Base-by-base conservation (phyloP, 257 asterid species). In the Penstemon davidsonii region DNA sequence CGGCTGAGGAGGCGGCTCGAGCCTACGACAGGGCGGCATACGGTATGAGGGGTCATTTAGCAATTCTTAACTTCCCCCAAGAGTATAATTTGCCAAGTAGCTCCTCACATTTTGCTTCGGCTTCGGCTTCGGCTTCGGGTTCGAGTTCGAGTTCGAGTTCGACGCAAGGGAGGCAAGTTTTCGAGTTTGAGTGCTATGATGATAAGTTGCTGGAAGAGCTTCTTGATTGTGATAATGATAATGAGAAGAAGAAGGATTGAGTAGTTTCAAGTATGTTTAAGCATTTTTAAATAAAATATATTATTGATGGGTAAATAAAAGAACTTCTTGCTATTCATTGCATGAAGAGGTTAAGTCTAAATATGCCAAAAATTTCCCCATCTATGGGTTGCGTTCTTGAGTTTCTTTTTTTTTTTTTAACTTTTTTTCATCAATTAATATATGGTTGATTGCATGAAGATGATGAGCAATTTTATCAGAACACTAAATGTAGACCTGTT, bases 1-100 rank as follows among this genome's bases (percentile, higher is more conserved):
- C 90, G 0, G 94, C 88, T 0, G 86, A 80, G 77, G 95, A 85
- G 45, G 97, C 97, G 0, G 97, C 97, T 0, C 72, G 87, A 50
- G 97, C 96, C 3, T 88, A 88, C 66, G 97, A 90, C 38, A 60
- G 42, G 62, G 92, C 96, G 3, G 96, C 96, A 8, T 90, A 86
- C 46, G 10, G 75, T 52, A 88, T 86, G 90, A 83, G 96, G 64
- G 90, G 97, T 4, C 87, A 80, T 39, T 73, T 84, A 73, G 97
- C 96, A 0, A 88, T 90, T 44, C 94, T 90, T n/a, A 90, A 90
- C 64, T 90, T 90, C 41, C 90, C 96, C 0, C 74, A 79, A 18
- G 96, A 88, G 66, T 83, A 90, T 42, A 86, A 83, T 49, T 39
- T 90, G 76, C 96, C 90, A 2, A 67, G 66, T 47, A 84, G 75